phyloP scores from a whole-genome alignment of 176 grass and related monocot species.

The Elaeis guineensis region DNA sequence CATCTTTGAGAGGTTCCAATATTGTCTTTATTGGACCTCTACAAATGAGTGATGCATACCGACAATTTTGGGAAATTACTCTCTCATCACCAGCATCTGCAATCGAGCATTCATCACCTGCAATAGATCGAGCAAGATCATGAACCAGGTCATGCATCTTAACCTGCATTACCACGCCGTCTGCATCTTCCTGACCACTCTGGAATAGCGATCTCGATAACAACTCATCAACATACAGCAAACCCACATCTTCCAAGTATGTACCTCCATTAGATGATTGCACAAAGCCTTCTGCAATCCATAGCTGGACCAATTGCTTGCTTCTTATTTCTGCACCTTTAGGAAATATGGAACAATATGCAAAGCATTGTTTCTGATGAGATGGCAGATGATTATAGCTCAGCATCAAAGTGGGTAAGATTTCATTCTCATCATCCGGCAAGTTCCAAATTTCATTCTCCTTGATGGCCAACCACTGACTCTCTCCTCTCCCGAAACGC shows the following conservation, averaged over 20 bases:
- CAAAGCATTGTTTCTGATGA: too few relatives aligned
- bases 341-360: too few relatives aligned
- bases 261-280: not conserved
- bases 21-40: too few relatives aligned
- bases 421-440: not conserved
- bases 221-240: not conserved
- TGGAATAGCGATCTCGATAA: constrained; percentile 2
- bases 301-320: not conserved
- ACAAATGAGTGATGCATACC: too few relatives aligned
- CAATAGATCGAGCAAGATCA: constrained; percentile 16
- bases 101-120: constrained; percentile 16
- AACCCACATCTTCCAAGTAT: not conserved
- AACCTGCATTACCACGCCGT: not conserved
- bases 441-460: constrained; percentile 13
- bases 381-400: too few relatives aligned
- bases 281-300: constrained; percentile 27
- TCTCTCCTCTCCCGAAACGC: not conserved
- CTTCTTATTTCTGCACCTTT: not conserved
- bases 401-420: constrained; percentile 1
- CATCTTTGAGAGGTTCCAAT: too few relatives aligned
- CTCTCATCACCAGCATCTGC: not conserved
- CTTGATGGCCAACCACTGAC: not conserved
- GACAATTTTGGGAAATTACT: too few relatives aligned
- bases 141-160: constrained; percentile 8
- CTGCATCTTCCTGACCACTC: not conserved